Percentiles rank a stretch among this genome's conserved stretches.
Evolutionary conservation across 495 filamentous ascomycete species (phyloP).

Genomic region (Jackrogersella minutella): DNA sequence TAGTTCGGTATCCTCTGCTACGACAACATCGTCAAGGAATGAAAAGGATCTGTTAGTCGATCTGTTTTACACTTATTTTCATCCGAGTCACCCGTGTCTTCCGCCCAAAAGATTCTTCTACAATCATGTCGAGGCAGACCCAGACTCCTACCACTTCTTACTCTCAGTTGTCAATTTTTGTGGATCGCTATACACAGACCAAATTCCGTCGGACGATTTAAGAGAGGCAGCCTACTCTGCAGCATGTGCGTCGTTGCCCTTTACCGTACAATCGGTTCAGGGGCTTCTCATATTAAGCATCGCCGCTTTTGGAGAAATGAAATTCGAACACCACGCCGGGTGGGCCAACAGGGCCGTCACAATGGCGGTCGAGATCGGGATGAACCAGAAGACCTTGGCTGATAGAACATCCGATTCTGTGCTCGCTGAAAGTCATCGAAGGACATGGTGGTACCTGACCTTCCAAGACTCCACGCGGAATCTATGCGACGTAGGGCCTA

Average conservation of each 20-base stretch:
- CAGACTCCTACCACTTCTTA: conserved; percentile 48
- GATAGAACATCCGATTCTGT: conserved; percentile 61
- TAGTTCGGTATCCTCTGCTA: conserved; percentile 11
- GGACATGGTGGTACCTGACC: conserved; percentile 81
- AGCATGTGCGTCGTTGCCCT: conserved; percentile 51
- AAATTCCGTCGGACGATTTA: conserved; percentile 50
- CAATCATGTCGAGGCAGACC: conserved; percentile 39
- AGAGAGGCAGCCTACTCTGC: conserved; percentile 54
- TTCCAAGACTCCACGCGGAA: conserved; percentile 65
- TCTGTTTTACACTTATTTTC: conserved; percentile 67
- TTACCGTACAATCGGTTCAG: conserved; percentile 69
- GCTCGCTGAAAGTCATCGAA: conserved; percentile 71
- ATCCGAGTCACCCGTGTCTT: conserved; percentile 66
- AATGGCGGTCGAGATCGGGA: conserved; percentile 69
- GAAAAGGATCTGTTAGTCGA: conserved; percentile 42
- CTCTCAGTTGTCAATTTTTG: conserved; percentile 66
- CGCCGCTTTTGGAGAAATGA: conserved; percentile 69
- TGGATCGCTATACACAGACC: conserved; percentile 57
- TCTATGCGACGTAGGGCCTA: conserved; percentile 42
- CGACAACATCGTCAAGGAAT: conserved; percentile 24
- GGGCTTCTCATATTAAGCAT: conserved; percentile 71
- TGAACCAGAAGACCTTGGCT: conserved; percentile 64
- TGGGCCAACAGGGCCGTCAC: conserved; percentile 66
- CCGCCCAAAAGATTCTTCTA: conserved; percentile 57
- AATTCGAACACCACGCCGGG: conserved; percentile 61